Evolutionary conservation across 139 green algal genomes (phyloP).

Genomic region (Chlamydomonas asymmetrica): DNA sequence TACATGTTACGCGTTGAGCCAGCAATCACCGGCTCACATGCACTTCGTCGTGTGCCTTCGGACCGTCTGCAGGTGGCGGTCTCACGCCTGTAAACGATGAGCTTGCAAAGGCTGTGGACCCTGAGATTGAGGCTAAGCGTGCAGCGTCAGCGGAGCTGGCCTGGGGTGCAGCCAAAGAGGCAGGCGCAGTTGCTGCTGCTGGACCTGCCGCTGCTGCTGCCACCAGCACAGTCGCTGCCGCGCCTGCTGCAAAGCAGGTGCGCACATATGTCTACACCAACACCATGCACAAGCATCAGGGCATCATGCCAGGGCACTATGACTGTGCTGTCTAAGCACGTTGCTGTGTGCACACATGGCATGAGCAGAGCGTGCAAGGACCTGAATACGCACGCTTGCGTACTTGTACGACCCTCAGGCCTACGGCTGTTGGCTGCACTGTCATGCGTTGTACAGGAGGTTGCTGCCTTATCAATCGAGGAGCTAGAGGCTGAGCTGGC

Average conservation of each 20-base stretch:
- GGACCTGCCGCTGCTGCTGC: background rate
- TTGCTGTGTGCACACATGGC: no score
- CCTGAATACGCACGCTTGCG: no score
- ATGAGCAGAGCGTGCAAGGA: no score
- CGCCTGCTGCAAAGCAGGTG: no score
- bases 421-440: no score
- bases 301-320: no score
- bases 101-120: conserved; percentile 54
- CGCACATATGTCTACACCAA: no score
- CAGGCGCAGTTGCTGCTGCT: background rate
- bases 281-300: no score
- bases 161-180: conserved; percentile 58
- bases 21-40: background rate
- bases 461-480: conserved; percentile 63
- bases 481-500: conserved; percentile 81
- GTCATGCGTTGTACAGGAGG: no score
- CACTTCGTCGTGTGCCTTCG: background rate
- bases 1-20: no score
- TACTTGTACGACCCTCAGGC: no score
- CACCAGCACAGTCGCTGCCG: background rate
- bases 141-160: conserved; percentile 70
- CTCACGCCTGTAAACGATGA: conserved; percentile 20
- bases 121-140: conserved; percentile 83
- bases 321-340: no score
- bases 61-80: background rate